A percentile compares a stretch with the other conserved stretches of the same genome.
Conservation (phyloP, 192 early-diverging fungal species). For the Phycomyces blakesleeanus region DNA sequence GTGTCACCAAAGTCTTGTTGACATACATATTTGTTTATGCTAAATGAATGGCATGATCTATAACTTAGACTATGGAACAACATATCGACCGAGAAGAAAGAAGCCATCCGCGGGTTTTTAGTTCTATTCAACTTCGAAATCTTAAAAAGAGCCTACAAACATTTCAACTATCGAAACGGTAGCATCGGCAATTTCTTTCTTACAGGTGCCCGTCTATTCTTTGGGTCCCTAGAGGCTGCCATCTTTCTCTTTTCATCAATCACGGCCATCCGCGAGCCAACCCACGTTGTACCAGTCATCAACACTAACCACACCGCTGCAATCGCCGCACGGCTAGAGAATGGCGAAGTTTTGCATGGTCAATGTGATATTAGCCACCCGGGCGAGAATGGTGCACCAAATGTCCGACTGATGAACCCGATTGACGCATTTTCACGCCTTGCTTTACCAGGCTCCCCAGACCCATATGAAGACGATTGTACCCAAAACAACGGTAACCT, state of each 20-base stretch:
- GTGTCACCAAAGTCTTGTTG: background rate
- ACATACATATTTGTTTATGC: background rate
- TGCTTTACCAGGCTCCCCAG: background rate
- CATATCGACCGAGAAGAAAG: constrained; percentile 50
- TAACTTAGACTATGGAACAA: background rate
- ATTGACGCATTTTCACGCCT: constrained; percentile 34
- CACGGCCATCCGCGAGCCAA: constrained; percentile 58
- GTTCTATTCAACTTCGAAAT: constrained; percentile 63
- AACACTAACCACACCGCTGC: constrained; percentile 53
- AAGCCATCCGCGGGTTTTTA: constrained; percentile 68
- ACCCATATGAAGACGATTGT: background rate
- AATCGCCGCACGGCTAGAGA: constrained; percentile 62
- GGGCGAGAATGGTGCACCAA: background rate
- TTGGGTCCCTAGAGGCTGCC: constrained; percentile 61
- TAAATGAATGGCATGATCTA: background rate
- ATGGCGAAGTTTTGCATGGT: constrained; percentile 53
- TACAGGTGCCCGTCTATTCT: constrained; percentile 70
- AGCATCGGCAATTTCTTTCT: constrained; percentile 76
- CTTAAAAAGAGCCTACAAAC: constrained; percentile 52
- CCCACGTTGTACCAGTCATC: constrained; percentile 62
- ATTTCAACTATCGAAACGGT: constrained; percentile 70
- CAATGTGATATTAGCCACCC: constrained; percentile 79
- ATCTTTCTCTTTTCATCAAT: constrained; percentile 71
- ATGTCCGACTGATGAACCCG: constrained; percentile 13
- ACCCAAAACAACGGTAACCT: constrained; percentile 1